A percentile compares a stretch with the other conserved stretches of the same genome.
phyloP scores from a whole-genome alignment of 1,284 basidiomycete genomes.

The Tremellales sp. region DNA sequence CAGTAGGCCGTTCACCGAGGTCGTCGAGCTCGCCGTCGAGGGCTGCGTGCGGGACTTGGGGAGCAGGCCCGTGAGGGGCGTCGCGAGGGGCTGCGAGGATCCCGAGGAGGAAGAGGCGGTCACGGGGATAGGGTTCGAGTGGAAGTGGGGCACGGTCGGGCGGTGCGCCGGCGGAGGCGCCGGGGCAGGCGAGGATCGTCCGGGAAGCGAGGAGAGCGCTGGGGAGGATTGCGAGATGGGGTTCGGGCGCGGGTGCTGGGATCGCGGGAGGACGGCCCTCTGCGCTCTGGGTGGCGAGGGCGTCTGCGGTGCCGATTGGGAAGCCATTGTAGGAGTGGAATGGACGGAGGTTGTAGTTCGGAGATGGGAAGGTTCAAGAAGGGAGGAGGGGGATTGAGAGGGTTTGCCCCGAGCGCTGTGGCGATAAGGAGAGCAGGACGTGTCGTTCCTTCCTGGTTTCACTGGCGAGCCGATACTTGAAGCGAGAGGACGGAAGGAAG shows the following conservation, averaged over 20 bases:
- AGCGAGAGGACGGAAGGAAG: no score
- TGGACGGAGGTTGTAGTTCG: no score
- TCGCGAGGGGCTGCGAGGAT: background rate
- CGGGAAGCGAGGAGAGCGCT: conserved; percentile 1
- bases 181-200: background rate
- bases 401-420: no score
- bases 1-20: conserved; percentile 6
- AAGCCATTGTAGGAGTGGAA: conserved; percentile 1
- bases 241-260: conserved; percentile 20
- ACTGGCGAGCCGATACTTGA: no score
- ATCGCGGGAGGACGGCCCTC: conserved; percentile 19
- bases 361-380: no score
- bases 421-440: no score
- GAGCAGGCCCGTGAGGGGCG: background rate
- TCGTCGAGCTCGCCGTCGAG: conserved; percentile 4
- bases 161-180: background rate
- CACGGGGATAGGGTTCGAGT: background rate
- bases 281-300: conserved; percentile 16
- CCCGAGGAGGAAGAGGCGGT: background rate
- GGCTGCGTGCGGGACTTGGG: background rate
- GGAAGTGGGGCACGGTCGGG: background rate
- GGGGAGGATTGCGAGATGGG: conserved; percentile 20
- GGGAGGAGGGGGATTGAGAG: no score
- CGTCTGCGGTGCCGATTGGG: background rate
- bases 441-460: no score